Conservation (phyloP, 83 land plant genomes). For the Thuja plicata region DNA sequence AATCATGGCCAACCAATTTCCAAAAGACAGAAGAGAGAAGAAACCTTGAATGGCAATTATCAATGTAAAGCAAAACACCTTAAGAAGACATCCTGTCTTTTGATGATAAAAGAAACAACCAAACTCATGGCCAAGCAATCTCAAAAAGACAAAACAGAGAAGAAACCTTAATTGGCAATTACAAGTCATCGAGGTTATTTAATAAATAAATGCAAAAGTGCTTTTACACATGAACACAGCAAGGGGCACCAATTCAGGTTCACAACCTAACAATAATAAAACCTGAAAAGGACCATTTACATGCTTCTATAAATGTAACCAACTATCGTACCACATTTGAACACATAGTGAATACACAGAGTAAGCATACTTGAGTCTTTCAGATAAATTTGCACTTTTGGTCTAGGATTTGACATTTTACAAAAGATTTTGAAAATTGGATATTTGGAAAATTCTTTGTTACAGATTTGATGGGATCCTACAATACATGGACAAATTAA, state of each 20-base stretch:
- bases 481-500: neutral
- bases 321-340: neutral
- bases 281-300: neutral
- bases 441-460: neutral
- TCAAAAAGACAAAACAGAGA: neutral
- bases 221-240: neutral
- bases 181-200: neutral
- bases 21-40: neutral
- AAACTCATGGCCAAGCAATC: neutral
- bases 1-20: neutral
- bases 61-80: neutral
- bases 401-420: neutral
- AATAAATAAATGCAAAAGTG: neutral
- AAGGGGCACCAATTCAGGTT: neutral
- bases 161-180: neutral
- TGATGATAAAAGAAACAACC: neutral
- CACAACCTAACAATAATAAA: neutral
- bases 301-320: neutral
- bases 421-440: neutral
- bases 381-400: neutral
- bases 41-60: neutral
- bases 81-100: neutral
- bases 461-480: neutral
- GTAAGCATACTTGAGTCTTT: neutral
- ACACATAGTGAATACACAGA: neutral